Evolutionary conservation across 1,284 basidiomycete species (phyloP), one percentile per base, ranked within the genome.

Genomic region (Leucoagaricus sp.): DNA sequence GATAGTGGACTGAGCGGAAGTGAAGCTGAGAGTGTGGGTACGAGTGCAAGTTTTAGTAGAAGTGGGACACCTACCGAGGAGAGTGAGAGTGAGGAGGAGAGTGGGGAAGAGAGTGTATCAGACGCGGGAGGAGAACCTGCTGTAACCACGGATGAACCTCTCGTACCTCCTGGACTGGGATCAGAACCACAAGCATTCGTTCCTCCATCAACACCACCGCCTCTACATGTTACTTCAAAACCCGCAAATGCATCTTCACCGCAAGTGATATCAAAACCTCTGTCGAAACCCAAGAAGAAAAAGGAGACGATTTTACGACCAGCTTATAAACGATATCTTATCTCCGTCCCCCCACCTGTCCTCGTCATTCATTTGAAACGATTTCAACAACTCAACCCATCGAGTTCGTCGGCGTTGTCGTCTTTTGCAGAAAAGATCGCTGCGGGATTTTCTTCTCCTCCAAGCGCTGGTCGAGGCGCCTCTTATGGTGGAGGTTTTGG

Each of bases 311-410:
- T 96, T 49, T 80, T 90, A 68, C 85, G 92, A 1, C 81, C 91
- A 6, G 94, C 94, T 13, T 94, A 93, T 75, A 98, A 98, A 73
- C 89, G 95, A 7, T 98, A 96, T 71, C 85, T 98, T 58, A 92
- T 98, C 65, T 84, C 89, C 4, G 83, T 82, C 0, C 88, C 93
- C 0, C 95, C 95, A 0, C 93, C 93, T 0, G 84, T 97, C 28
- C 83, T 98, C 57, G 91, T 96, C 53, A 84, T 98, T 59, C 95
- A 98, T 64, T 81, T 97, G 50, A 98, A 97, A 75, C 83, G 95
- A 31, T 98, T 98, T 76, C 93, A 96, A 71, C 92, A 94, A 70
- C 71, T 81, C 48, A 77, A 78, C 72, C 67, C 70, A 66, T 83
- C 80, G 13, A 28, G 9, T 34, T 36, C 55, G 4, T 48, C 55